Evolutionary conservation across 331 rosid genomes (phyloP), one percentile per base, ranked within the genome.

Genomic region (Erythrophleum ivorense): DNA sequence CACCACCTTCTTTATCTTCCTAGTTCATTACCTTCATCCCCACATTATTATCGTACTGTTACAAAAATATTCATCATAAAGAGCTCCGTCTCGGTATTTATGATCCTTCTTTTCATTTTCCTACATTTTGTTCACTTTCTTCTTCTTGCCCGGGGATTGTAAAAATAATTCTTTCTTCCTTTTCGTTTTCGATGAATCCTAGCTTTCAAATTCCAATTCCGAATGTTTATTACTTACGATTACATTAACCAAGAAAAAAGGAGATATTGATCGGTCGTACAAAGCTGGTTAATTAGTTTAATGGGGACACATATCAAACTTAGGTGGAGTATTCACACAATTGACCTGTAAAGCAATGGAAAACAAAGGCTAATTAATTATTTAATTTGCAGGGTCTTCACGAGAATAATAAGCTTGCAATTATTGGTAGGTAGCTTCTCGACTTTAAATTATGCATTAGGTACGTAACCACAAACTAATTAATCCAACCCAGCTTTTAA

Each of bases 151-250:
- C 2, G 67, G 85, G 71, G 33, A n/a, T 24, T 84, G 87, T 88
- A 75, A 80, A 82, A 82, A 86, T 78, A 84, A 82, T 88, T 83
- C 67, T 79, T 80, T 80, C 76, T 64, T 13, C 58, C 2, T 15
- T 40, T 4, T 31, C 16, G 0, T 48, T 69, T 12, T 49, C 79
- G 48, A 19, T 41, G 80, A 79, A 79, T 16, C 18, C 57, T 70
- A 63, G 70, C 40, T 73, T 41, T 8, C 68, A 33, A 52, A 33
- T 55, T 63, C 40, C 49, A 41, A 4, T 3, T 41, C 43, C n/a
- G 33, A 15, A 57, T 36, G 16, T 70, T 15, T 3, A 9, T 68
- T 70, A 1, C 70, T 55, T 48, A 5, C 6, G n/a, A 8, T 16
- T 62, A 2, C 33, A 63, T 48, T 6, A 75, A 5, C 33, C 48